Conservation (phyloP, 345 rosid species). For the Bretschneidera sinensis region DNA sequence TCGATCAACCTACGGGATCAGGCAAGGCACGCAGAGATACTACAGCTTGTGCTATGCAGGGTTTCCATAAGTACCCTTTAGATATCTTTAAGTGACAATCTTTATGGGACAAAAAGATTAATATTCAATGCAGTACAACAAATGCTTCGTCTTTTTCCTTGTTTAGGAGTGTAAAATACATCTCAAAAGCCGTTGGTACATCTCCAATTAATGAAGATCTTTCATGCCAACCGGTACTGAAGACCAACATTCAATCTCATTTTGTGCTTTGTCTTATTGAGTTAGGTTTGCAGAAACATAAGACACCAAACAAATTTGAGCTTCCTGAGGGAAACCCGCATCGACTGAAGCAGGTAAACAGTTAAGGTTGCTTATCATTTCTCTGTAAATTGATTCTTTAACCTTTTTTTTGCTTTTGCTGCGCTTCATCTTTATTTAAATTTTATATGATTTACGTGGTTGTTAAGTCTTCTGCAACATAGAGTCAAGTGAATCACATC, state of each 20-base stretch:
- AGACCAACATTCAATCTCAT: constrained; percentile 11
- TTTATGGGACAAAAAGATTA: too few species aligned
- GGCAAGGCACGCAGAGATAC: constrained; percentile 72
- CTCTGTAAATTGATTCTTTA: constrained; percentile 9
- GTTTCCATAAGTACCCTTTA: too few species aligned
- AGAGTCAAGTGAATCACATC: too few species aligned
- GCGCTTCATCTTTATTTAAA: too few species aligned
- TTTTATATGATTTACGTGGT: too few species aligned
- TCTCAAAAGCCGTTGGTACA: constrained; percentile 72
- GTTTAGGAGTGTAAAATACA: constrained; percentile 65
- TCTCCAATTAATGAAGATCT: constrained; percentile 5
- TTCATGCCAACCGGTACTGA: constrained; percentile 15
- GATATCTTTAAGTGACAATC: too few species aligned
- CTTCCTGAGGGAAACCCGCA: constrained; percentile 33
- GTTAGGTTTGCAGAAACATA: constrained; percentile 55
- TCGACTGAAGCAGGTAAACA: constrained; percentile 42
- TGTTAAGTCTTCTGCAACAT: too few species aligned
- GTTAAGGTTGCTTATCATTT: constrained; percentile 40
- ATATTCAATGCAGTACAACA: too few species aligned
- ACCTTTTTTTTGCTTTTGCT: neutral
- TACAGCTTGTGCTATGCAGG: constrained; percentile 89
- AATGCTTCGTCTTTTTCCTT: constrained; percentile 20
- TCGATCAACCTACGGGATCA: constrained; percentile 52
- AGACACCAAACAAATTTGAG: constrained; percentile 34
- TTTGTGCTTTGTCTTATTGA: too few species aligned